Conservation (phyloP, 2,329 filamentous ascomycete species). For the Hymenoscyphus scutula region DNA sequence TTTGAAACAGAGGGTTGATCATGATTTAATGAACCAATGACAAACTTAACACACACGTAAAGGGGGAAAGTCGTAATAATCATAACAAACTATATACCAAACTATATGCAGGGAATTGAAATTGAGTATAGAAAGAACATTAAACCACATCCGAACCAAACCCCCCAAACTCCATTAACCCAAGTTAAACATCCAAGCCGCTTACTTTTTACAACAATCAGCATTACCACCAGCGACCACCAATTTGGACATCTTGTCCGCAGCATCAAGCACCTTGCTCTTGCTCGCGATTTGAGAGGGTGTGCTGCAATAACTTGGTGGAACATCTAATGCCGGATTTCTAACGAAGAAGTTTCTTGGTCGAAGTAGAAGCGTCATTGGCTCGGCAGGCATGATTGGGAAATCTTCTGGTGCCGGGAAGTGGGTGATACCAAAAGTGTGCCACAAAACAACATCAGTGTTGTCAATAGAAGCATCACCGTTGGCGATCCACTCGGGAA, state of each 20-base stretch:
- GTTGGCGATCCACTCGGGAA: constrained; percentile 51
- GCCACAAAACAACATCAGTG: constrained; percentile 87
- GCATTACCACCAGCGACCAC: constrained; percentile 24
- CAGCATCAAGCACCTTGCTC: constrained; percentile 43
- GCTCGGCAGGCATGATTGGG: constrained; percentile 86
- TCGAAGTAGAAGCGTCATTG: constrained; percentile 65
- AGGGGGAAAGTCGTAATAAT: too few species aligned
- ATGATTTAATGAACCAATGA: too few species aligned
- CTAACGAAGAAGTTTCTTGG: constrained; percentile 58
- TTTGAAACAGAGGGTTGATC: too few species aligned
- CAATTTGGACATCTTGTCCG: constrained; percentile 47
- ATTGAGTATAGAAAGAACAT: neutral
- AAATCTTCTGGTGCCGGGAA: constrained; percentile 90
- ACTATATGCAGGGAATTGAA: neutral
- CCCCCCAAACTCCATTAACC: neutral
- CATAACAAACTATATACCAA: neutral
- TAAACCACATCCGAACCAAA: neutral
- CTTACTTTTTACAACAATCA: constrained; percentile 32
- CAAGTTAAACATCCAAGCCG: neutral
- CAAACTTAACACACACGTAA: too few species aligned
- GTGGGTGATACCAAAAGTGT: constrained; percentile 88
- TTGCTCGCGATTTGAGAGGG: constrained; percentile 64
- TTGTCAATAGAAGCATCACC: constrained; percentile 69
- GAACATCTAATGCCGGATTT: constrained; percentile 59
- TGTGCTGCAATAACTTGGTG: constrained; percentile 65